Evolutionary conservation across 257 asterid genomes (phyloP), one percentile per base, ranked within the genome.

Genomic region (Rhazya stricta): DNA sequence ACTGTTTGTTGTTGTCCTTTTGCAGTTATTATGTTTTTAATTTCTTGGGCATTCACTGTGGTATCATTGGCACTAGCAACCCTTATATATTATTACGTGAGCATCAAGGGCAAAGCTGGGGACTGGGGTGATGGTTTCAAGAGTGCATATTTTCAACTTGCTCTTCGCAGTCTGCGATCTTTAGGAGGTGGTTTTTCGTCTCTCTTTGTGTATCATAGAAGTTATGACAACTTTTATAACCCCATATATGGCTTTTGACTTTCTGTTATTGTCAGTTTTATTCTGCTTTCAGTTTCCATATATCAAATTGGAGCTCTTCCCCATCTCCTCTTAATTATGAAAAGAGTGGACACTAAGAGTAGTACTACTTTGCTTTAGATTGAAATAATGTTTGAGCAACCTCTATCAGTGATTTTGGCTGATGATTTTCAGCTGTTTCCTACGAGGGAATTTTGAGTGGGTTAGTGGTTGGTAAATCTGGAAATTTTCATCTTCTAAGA

Each of bases 101-200:
- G 99, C 85, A 69, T 94, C 84, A 94, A 90, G 86, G 99, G 99
- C 43, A 94, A 94, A 84, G 99, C 99, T 77, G 99, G 99, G 63
- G 98, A 94, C 77, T 92, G 99, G 99, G 99, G 99, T 37, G 99
- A 94, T 76, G 99, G 99, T 79, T 88, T 94, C 84, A 94, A 94
- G 90, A 94, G 99, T 83, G 99, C 99, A 42, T 94, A 94, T 85
- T 94, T 94, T 84, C 99, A 94, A 89, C 99, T 94, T 79, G 99
- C 99, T 67, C 98, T 94, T 63, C 97, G 99, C 36, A 94, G 99
- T 83, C 90, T 94, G 61, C 96, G 99, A 76, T 92, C 99, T 77
- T 80, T 94, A 76, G 99, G 98, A 92, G 99, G 99, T 94, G 75
- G 61, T 91, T 83, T 51, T 84, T 76, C 79, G 54, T 76, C 34